Evolutionary conservation across 2,329 filamentous ascomycete species (phyloP).

Genomic region (Conoideocrella luteorostrata): DNA sequence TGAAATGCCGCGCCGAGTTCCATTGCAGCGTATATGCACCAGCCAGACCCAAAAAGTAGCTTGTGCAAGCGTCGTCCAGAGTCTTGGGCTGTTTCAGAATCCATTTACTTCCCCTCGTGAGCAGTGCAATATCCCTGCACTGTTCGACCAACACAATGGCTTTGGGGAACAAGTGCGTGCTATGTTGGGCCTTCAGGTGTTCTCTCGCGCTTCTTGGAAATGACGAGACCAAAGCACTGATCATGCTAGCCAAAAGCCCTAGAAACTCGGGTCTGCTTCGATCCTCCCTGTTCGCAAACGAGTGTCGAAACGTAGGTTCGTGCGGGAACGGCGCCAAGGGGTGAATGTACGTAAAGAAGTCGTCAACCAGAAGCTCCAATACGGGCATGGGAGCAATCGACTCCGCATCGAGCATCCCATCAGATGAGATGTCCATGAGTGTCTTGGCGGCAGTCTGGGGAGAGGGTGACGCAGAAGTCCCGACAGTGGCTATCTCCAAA

Average conservation of each 20-base stretch:
- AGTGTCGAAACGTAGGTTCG: slow-evolving; percentile 67
- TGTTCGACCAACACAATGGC: slow-evolving; percentile 64
- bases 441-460: slow-evolving; percentile 43
- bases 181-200: slow-evolving; percentile 60
- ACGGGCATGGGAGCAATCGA: slow-evolving; percentile 64
- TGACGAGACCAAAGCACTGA: slow-evolving; percentile 65
- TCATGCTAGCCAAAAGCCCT: slow-evolving; percentile 67
- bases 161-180: slow-evolving; percentile 59
- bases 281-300: slow-evolving; percentile 61
- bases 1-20: slow-evolving; percentile 61
- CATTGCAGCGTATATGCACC: slow-evolving; percentile 63
- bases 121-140: slow-evolving; percentile 62
- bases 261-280: slow-evolving; percentile 60
- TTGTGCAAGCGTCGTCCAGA: slow-evolving; percentile 57
- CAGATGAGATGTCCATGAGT: slow-evolving; percentile 37
- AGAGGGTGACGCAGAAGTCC: slow-evolving; percentile 27
- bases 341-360: slow-evolving; percentile 79
- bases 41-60: slow-evolving; percentile 66
- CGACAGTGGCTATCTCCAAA: slow-evolving; percentile 22
- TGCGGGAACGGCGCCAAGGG: slow-evolving; percentile 73
- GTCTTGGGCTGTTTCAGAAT: slow-evolving; percentile 40
- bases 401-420: slow-evolving; percentile 52
- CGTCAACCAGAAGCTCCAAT: slow-evolving; percentile 64
- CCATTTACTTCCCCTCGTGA: slow-evolving; percentile 55
- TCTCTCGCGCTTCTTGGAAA: slow-evolving; percentile 66